Base-by-base conservation (phyloP, 345 rosid species). In the Citrus cavaleriei region DNA sequence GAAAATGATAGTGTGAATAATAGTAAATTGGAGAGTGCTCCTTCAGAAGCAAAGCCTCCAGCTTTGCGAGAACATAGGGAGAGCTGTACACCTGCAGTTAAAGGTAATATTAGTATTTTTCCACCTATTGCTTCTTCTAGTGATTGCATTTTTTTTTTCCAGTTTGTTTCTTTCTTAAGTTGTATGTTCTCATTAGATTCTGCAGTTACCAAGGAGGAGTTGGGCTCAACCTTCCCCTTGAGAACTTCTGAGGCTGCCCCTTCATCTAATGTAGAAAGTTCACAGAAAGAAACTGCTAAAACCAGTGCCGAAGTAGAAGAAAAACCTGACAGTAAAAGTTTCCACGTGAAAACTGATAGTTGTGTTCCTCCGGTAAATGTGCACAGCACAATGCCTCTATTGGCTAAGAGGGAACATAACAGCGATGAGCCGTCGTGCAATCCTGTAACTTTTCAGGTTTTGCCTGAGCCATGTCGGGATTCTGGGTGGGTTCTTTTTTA, bases 171-270 rank as follows among this genome's bases (percentile, higher is more conserved):
- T 19, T 46, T 61, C 2, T 40, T 60, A 74, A 61, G 35, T 66
- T 71, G 34, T 65, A 10, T 74, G 3, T n/a, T 67, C 35, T 82
- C 18, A 21, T 78, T 24, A 28, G 77, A 30, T 81, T 70, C 73
- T 61, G 84, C 80, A 78, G 86, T 65, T 67, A 51, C 73, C 58
- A 73, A 81, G 58, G 86, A 71, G 76, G 91, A 87, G 16, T 34
- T 72, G 35, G 71, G 79, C 72, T 77, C 72, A 67, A 68, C 34
- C 79, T 76, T 38, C 68, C 76, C 37, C 68, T 51, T 73, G 35
- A 81, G 73, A 64, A 73, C 77, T 57, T 68, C 80, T 6, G 81
- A 84, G 81, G 61, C 69, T 80, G 80, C 65, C 18, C 70, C 57
- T 54, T 67, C 79, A 76, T 62, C 74, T 35, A 49, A 79, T 1